These are phyloP conservation scores for Cutaneotrichosporon daszewskae DNA, from an alignment of 1,284 basidiomycete species.

Conservation along the genomic window DNA sequence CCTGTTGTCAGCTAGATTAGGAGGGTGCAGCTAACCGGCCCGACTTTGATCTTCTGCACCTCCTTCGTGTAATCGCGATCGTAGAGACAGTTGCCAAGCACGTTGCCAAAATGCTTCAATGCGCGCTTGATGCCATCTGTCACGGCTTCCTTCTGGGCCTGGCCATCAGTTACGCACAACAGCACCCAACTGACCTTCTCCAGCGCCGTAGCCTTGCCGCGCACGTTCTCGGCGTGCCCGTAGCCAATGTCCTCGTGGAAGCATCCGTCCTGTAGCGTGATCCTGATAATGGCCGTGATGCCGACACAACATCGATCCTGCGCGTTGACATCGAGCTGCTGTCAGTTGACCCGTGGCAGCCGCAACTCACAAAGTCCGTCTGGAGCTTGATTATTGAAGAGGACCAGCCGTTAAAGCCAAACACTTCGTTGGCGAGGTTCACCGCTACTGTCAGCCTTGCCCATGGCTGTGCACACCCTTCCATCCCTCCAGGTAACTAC, in stretches of 20 bases:
- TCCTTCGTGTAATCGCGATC: constrained; percentile 83
- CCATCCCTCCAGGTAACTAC: constrained; percentile 97
- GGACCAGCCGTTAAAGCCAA: constrained; percentile 98
- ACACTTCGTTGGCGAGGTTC: constrained; percentile 94
- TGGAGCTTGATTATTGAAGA: constrained; percentile 72
- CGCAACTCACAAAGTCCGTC: constrained; percentile 55
- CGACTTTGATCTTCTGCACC: constrained; percentile 74
- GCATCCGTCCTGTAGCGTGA: constrained; percentile 81
- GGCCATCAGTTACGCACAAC: constrained; percentile 2
- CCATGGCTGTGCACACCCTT: constrained; percentile 50
- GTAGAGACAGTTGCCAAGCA: constrained; percentile 92
- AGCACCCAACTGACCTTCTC: constrained; percentile 69
- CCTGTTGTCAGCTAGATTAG: constrained; percentile 47
- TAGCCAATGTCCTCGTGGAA: constrained; percentile 93
- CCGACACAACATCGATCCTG: constrained; percentile 67
- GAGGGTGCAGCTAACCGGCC: constrained; percentile 53
- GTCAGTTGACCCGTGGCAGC: constrained; percentile 6
- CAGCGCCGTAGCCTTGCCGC: constrained; percentile 75
- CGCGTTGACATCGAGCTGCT: constrained; percentile 58
- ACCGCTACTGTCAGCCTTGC: constrained; percentile 54
- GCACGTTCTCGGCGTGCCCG: constrained; percentile 77
- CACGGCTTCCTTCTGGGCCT: constrained; percentile 97
- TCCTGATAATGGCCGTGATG: constrained; percentile 75
- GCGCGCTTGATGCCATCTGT: constrained; percentile 91
- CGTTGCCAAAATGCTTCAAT: constrained; percentile 84